Base-by-base conservation (phyloP, 345 rosid species). In the Microthlaspi erraticum region DNA sequence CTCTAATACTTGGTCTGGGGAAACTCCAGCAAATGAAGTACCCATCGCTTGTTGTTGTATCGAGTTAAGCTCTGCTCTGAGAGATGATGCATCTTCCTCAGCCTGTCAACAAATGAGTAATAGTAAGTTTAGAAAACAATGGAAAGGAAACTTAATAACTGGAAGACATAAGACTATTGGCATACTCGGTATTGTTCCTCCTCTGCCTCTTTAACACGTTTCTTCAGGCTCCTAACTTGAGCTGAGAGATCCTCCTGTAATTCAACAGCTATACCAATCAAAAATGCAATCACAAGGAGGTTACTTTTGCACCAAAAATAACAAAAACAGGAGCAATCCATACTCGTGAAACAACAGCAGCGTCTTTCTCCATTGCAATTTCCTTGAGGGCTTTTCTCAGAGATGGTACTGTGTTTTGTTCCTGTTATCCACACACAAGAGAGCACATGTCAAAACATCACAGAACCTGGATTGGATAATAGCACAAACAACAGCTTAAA, bases 321-420 rank as follows among this genome's bases (percentile, higher is more conserved):
- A 54, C 39, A 38, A 55, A 60, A 31, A 62, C 7, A 53, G 4
- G 6, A 38, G 74, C 42, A 10, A 19, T 34, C 41, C 45, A 7
- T 81, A 88, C 99, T 84, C 95, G 86, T 73, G 83, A 85, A 78
- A 91, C 96, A 80, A 91, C 98, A 72, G 99, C 96, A 46, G 98
- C 99, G 86, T 94, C 98, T 83, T 94, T 94, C 88, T 94, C 98
- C 89, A 91, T 88, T 14, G 97, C 99, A 58, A 89, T 93, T 79
- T 94, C 98, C 85, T 81, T 89, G 39, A 94, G 85, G 33, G 99
- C 96, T 80, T 85, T 89, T 66, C 99, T 89, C 76, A 94, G 76
- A 78, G 99, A 91, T 53, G 98, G 98, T 43, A 94, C 92, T 16
- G 92, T 86, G 63, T 67, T 88, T 32, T 83, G 93, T 53, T 91